Evolutionary conservation across 306 rosid genomes (phyloP).

Genomic region (Hippophae rhamnoides): DNA sequence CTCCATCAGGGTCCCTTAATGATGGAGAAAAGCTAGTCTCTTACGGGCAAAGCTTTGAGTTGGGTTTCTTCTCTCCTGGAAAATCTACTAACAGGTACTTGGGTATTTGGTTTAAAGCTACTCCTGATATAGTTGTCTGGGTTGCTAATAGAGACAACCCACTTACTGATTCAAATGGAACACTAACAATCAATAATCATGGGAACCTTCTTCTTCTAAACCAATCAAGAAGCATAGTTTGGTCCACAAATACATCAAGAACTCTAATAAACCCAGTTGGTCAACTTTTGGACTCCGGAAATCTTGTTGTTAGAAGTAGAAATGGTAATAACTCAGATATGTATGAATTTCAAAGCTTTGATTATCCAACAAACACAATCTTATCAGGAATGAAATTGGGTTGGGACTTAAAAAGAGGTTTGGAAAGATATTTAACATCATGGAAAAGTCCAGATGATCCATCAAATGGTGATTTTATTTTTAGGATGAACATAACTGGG

Average conservation of each 20-base stretch:
- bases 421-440: slow-evolving; percentile 6
- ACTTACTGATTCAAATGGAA: slow-evolving; percentile 11
- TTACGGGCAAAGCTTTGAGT: not conserved
- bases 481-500: not conserved
- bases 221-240: not conserved
- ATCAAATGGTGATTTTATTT: not conserved
- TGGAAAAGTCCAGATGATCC: slow-evolving; percentile 20
- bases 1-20: not conserved
- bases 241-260: slow-evolving; percentile 8
- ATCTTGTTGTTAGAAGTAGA: slow-evolving; percentile 23
- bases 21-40: slow-evolving; percentile 3
- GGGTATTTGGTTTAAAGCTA: slow-evolving; percentile 12
- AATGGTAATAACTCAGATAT: not conserved
- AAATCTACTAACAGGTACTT: slow-evolving; percentile 9
- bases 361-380: slow-evolving; percentile 22
- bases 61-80: slow-evolving; percentile 20
- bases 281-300: slow-evolving; percentile 32
- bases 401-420: not conserved
- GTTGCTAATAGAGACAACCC: slow-evolving; percentile 16
- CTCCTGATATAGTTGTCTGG: slow-evolving; percentile 12
- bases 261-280: slow-evolving; percentile 11
- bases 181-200: slow-evolving; percentile 1
- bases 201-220: not conserved
- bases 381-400: slow-evolving; percentile 26
- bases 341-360: slow-evolving; percentile 38